phyloP scores from a whole-genome alignment of 2,329 filamentous ascomycete species.

The Pseudopithomyces maydicus region DNA sequence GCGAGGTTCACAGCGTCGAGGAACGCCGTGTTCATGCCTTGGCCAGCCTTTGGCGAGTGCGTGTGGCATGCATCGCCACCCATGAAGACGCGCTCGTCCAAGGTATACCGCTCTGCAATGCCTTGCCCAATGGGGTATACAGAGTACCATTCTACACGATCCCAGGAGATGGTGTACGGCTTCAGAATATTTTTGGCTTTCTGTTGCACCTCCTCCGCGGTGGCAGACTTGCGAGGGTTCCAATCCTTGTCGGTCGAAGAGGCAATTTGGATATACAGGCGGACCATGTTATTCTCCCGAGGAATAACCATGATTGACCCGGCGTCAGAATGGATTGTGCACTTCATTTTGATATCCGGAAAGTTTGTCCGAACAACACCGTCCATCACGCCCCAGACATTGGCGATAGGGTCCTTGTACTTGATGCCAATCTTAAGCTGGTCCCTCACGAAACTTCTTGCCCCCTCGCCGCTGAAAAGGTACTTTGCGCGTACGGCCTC shows the following conservation, averaged over 20 bases:
- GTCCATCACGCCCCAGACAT: slow-evolving; percentile 72
- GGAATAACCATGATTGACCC: slow-evolving; percentile 69
- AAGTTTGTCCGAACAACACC: slow-evolving; percentile 68
- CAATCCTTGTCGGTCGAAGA: slow-evolving; percentile 66
- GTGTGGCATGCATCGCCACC: slow-evolving; percentile 69
- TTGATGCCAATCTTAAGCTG: slow-evolving; percentile 69
- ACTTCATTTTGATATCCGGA: slow-evolving; percentile 70
- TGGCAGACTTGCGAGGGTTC: slow-evolving; percentile 64
- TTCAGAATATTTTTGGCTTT: slow-evolving; percentile 63
- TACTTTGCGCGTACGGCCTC: slow-evolving; percentile 71
- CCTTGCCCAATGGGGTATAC: slow-evolving; percentile 70
- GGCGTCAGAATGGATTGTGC: slow-evolving; percentile 68
- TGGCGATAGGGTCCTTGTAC: slow-evolving; percentile 66
- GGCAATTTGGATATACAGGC: slow-evolving; percentile 64
- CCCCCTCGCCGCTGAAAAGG: slow-evolving; percentile 67
- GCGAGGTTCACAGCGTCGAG: slow-evolving; percentile 80
- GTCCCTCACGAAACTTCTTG: slow-evolving; percentile 64
- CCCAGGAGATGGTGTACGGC: slow-evolving; percentile 66
- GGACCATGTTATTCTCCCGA: slow-evolving; percentile 59
- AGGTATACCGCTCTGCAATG: slow-evolving; percentile 67
- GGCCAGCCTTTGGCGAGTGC: slow-evolving; percentile 66
- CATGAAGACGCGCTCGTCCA: slow-evolving; percentile 70
- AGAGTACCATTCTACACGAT: slow-evolving; percentile 69
- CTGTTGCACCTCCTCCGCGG: slow-evolving; percentile 63
- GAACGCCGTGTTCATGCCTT: slow-evolving; percentile 68